Conservation (phyloP, 2,329 filamentous ascomycete genomes). For the Chrysoporthe puriensis region DNA sequence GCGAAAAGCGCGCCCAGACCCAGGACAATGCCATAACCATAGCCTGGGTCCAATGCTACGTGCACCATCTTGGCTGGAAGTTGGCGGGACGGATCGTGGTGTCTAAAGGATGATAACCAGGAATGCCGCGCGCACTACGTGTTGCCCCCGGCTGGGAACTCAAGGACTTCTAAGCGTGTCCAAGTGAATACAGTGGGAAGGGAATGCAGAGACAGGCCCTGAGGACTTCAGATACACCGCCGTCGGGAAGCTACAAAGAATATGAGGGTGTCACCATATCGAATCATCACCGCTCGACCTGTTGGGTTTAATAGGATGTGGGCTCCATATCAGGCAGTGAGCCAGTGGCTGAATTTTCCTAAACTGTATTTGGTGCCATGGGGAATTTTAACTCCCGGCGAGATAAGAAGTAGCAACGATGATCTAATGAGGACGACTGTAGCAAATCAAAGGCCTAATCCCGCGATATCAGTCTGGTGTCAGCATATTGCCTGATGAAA, state of each 20-base stretch:
- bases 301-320: neutral
- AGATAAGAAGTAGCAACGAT: slow-evolving; percentile 11
- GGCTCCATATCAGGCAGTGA: neutral
- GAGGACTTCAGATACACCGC: neutral
- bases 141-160: no score
- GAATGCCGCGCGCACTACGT: neutral
- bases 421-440: slow-evolving; percentile 1
- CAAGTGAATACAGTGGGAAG: neutral
- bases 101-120: neutral
- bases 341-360: no score
- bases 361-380: neutral
- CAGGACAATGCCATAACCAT: slow-evolving; percentile 78
- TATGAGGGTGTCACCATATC: neutral
- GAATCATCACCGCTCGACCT: neutral
- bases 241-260: neutral
- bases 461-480: neutral
- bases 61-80: slow-evolving; percentile 32
- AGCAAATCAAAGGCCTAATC: slow-evolving; percentile 7
- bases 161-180: neutral
- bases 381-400: neutral
- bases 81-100: neutral
- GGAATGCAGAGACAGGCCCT: no score
- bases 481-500: neutral
- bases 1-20: slow-evolving; percentile 76
- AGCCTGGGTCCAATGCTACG: slow-evolving; percentile 58